These are phyloP conservation scores for Cicer yamashitae DNA, from an alignment of 306 rosid species.

Conservation along the genomic window DNA sequence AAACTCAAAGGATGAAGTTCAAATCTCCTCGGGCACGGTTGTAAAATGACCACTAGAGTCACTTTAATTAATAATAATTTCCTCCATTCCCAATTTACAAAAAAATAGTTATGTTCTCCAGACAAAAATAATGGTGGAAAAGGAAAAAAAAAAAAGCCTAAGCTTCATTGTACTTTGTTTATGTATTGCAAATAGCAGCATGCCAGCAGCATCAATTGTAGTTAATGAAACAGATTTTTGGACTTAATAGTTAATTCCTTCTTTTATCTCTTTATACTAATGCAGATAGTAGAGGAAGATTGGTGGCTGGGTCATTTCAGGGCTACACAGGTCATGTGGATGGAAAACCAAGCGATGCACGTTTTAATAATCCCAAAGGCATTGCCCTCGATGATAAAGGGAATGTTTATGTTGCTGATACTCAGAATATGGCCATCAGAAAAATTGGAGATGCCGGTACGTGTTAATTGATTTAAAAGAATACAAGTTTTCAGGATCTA, in stretches of 20 bases:
- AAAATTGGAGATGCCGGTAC: slow-evolving; percentile 94
- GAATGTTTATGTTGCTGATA: slow-evolving; percentile 96
- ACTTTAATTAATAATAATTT: no score
- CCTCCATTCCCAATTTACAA: no score
- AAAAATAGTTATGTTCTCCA: neutral
- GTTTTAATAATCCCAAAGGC: slow-evolving; percentile 95
- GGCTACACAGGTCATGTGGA: slow-evolving; percentile 91
- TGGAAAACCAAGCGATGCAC: slow-evolving; percentile 94
- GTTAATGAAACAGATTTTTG: no score
- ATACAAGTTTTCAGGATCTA: slow-evolving; percentile 34
- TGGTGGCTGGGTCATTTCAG: slow-evolving; percentile 98
- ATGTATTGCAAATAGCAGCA: neutral
- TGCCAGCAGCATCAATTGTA: no score
- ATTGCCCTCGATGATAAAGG: slow-evolving; percentile 93
- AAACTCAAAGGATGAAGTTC: no score
- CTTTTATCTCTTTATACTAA: slow-evolving; percentile 34
- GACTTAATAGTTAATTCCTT: neutral
- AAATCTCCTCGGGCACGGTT: no score
- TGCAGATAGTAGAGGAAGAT: slow-evolving; percentile 98
- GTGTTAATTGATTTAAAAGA: slow-evolving; percentile 36
- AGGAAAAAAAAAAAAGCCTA: neutral
- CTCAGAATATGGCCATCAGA: slow-evolving; percentile 88
- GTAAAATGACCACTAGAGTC: no score
- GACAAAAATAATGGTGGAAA: neutral
- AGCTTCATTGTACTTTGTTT: neutral